These are phyloP conservation scores for Colletotrichum aenigma DNA, from an alignment of 2,329 filamentous ascomycete genomes.

Conservation along the genomic window DNA sequence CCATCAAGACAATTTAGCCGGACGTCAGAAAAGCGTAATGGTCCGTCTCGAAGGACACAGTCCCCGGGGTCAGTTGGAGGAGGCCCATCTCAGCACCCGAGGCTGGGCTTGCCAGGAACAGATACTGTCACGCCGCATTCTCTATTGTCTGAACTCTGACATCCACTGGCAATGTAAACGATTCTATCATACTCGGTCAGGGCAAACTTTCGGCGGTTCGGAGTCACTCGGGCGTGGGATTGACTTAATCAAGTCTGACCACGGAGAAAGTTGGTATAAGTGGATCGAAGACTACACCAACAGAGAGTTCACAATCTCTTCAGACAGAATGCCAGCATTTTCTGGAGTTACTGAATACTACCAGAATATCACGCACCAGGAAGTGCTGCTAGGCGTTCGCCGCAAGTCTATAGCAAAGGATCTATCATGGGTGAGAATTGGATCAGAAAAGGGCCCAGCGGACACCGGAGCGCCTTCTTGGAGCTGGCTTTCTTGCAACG, in stretches of 20 bases:
- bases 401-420: background rate
- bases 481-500: background rate
- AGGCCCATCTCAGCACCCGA: background rate
- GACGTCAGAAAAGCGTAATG: background rate
- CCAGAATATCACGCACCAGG: background rate
- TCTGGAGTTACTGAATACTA: background rate
- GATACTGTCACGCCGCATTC: background rate
- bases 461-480: background rate
- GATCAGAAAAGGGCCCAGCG: background rate
- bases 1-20: accelerated
- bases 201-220: background rate
- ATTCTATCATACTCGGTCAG: background rate
- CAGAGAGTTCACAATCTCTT: background rate
- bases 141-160: background rate
- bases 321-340: background rate
- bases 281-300: background rate
- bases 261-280: background rate
- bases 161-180: background rate
- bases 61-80: background rate
- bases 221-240: background rate
- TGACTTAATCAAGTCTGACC: background rate
- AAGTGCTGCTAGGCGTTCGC: background rate
- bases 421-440: background rate
- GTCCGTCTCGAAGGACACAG: background rate
- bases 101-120: background rate